A percentile compares a stretch with the other conserved stretches of the same genome.
Evolutionary conservation across 768 basidiomycete genomes (phyloP).

Genomic region (Podaxis sp.): DNA sequence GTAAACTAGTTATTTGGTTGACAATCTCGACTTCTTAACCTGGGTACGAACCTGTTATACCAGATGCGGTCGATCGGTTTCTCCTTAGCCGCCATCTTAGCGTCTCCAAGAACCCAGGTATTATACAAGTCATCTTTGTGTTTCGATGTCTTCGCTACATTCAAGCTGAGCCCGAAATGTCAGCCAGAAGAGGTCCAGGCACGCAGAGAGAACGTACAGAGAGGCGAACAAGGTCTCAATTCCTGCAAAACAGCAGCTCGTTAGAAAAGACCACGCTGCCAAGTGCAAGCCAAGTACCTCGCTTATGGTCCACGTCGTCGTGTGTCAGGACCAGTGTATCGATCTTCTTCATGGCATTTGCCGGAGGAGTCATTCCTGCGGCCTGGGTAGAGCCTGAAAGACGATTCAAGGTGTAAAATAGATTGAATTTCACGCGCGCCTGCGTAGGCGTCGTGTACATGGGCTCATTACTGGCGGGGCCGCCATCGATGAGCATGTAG

Average conservation of each 20-base stretch:
- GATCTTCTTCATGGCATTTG: neutral
- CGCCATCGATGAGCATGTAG: neutral
- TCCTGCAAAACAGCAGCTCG: neutral
- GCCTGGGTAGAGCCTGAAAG: neutral
- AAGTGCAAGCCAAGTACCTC: neutral
- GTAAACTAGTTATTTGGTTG: neutral
- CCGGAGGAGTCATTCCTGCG: neutral
- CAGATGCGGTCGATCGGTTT: neutral
- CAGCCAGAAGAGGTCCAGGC: neutral
- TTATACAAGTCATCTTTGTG: neutral
- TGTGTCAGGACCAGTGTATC: neutral
- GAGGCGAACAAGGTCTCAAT: neutral
- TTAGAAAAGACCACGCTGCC: neutral
- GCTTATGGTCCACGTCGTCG: neutral
- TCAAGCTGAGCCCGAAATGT: neutral
- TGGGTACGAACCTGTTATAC: neutral
- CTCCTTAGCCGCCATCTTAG: neutral
- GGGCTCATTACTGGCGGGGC: neutral
- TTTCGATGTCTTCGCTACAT: neutral
- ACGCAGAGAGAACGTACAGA: neutral
- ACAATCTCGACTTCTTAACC: neutral
- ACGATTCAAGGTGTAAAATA: neutral
- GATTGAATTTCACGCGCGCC: neutral
- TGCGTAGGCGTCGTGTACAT: neutral
- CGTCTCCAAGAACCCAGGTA: neutral